phyloP scores from a whole-genome alignment of 768 basidiomycete species.

The Mrakia hoshinonis region DNA sequence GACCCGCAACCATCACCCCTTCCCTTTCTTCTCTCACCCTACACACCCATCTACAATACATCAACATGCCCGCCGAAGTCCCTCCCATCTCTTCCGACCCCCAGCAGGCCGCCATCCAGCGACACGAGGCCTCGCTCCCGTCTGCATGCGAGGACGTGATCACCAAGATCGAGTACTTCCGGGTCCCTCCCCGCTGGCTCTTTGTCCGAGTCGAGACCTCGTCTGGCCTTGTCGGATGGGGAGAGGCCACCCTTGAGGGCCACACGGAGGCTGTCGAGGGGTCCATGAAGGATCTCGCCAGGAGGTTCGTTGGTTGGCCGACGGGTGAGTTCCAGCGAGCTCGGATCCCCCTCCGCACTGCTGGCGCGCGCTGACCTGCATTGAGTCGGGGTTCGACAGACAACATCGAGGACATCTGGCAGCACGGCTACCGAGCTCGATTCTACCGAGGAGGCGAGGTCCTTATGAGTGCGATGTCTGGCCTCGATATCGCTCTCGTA shows the following conservation, averaged over 20 bases:
- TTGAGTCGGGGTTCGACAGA: not conserved
- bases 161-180: constrained; percentile 44
- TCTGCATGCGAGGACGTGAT: constrained; percentile 26
- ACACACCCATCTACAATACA: no score
- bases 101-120: not conserved
- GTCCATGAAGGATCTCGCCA: constrained; percentile 51
- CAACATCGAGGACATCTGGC: constrained; percentile 59
- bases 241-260: constrained; percentile 57
- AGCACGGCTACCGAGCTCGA: constrained; percentile 50
- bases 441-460: constrained; percentile 50
- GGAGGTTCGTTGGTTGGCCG: constrained; percentile 44
- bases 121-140: not conserved
- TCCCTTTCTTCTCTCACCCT: no score
- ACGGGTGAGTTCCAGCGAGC: constrained; percentile 40
- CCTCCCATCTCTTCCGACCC: not conserved
- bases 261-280: constrained; percentile 69
- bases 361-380: not conserved
- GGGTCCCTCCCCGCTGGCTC: constrained; percentile 41
- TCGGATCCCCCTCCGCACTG: not conserved
- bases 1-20: no score
- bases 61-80: not conserved
- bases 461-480: constrained; percentile 49
- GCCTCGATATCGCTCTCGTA: constrained; percentile 54
- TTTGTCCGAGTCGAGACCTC: constrained; percentile 61
- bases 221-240: constrained; percentile 61